Evolutionary conservation across 1,139 yeast species (phyloP), one percentile per base, ranked within the genome.

Genomic region (Yamadazyma atmosphaerica): DNA sequence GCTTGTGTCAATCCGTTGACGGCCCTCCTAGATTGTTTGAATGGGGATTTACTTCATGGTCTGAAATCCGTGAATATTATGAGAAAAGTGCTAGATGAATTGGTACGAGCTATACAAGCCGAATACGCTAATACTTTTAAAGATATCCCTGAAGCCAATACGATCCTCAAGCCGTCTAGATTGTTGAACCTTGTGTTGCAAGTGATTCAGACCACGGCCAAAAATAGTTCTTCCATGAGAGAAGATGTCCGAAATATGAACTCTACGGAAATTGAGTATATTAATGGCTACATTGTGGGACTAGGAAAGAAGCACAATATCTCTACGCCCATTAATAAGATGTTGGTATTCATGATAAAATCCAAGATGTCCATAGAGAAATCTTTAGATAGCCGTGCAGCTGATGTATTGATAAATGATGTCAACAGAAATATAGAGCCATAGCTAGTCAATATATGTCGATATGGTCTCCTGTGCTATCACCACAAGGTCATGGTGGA

Each of bases 221-320:
- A 69, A 34, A 92, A 89, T 61, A 79, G 84, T 37, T 81, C 94
- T 7, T 86, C 96, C 2, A 92, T 90, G 98, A 74, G 95, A 51
- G 88, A 86, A 48, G 98, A 90, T 52, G 72, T 85, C 1, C 58
- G 77, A 33, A 67, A 73, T 45, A 65, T 79, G 38, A 72, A 81
- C 46, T 70, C 68, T 18, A 84, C 95, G 0, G 98, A 90, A 55
- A 76, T 90, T 22, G 84, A 83, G 43, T 84, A 76, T 58, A 81
- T 90, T 43, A 90, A 88, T 54, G 96, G 95, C 2, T 82, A 77
- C 52, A 68, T 89, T 12, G 76, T 72, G 4, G 56, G 51, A 11
- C 61, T 81, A 41, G 95, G 86, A 0, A 48, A 55, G 16, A 58
- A 63, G 36, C 65, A 69, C 45, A 54, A 60, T 2, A 46, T 71